A percentile compares a stretch with the other conserved stretches of the same genome.
These are phyloP conservation scores for Citrus glauca DNA, from an alignment of 345 rosid genomes.

Conservation along the genomic window DNA sequence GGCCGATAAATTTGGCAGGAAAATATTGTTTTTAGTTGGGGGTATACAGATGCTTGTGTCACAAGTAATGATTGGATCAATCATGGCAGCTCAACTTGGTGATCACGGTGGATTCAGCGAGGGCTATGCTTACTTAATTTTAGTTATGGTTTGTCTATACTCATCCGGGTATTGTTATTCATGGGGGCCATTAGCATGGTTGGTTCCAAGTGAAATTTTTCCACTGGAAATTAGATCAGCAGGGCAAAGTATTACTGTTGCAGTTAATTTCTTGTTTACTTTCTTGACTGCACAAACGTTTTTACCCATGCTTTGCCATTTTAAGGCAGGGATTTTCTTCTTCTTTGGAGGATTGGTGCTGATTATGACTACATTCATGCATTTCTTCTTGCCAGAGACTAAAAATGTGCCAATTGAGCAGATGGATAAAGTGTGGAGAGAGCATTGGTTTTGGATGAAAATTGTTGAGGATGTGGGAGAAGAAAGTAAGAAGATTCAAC, in stretches of 20 bases:
- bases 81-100: not conserved
- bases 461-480: too few relatives aligned
- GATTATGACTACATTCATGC: constrained; percentile 39
- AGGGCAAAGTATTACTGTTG: constrained; percentile 27
- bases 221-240: constrained; percentile 34
- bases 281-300: constrained; percentile 49
- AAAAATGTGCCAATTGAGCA: not conserved
- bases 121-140: not conserved
- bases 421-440: not conserved
- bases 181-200: too few relatives aligned
- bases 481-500: too few relatives aligned
- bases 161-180: constrained; percentile 61
- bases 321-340: constrained; percentile 50
- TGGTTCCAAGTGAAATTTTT: too few relatives aligned
- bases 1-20: constrained; percentile 60
- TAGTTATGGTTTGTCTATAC: constrained; percentile 30
- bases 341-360: constrained; percentile 40
- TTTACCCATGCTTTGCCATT: constrained; percentile 46
- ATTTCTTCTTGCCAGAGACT: constrained; percentile 35
- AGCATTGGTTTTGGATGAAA: constrained; percentile 3
- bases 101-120: not conserved
- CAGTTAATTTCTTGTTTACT: too few relatives aligned
- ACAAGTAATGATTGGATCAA: not conserved
- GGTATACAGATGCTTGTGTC: constrained; percentile 19
- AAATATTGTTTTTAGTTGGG: constrained; percentile 40